These are phyloP conservation scores for Thelonectria blattea DNA, from an alignment of 2,329 filamentous ascomycete genomes.

Conservation along the genomic window DNA sequence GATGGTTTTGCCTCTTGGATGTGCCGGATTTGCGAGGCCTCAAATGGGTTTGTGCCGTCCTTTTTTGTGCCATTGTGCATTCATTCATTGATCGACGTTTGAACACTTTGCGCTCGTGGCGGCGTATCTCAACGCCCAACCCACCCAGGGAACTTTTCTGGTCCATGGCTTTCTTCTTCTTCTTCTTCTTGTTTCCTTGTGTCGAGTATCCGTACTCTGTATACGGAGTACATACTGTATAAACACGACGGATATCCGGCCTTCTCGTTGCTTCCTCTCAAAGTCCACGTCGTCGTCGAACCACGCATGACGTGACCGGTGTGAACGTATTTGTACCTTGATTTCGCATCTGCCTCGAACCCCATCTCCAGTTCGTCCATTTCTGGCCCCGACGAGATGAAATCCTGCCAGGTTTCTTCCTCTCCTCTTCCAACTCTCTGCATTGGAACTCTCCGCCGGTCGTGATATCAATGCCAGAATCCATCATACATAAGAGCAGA, in stretches of 20 bases:
- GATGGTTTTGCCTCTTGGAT: background rate
- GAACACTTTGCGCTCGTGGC: background rate
- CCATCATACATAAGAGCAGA: too few species aligned
- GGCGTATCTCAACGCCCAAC: background rate
- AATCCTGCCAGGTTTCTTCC: too few species aligned
- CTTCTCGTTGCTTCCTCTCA: background rate
- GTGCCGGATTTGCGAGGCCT: background rate
- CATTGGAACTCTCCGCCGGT: too few species aligned
- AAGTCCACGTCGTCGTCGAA: slow-evolving; percentile 23
- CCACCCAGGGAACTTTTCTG: background rate
- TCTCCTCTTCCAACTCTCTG: too few species aligned
- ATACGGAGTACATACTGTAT: background rate
- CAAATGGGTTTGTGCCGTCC: background rate
- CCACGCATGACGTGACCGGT: slow-evolving; percentile 26
- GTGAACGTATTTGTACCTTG: background rate
- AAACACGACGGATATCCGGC: background rate
- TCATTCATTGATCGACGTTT: background rate
- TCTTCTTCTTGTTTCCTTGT: background rate
- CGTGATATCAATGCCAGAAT: too few species aligned
- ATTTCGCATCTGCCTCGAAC: background rate
- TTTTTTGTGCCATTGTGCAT: background rate
- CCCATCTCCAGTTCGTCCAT: background rate
- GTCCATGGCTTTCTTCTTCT: background rate
- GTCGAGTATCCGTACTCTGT: background rate
- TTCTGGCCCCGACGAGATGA: background rate